Conservation (phyloP, 805 yeast genomes). For the Zygosaccharomyces pseudorouxii region DNA sequence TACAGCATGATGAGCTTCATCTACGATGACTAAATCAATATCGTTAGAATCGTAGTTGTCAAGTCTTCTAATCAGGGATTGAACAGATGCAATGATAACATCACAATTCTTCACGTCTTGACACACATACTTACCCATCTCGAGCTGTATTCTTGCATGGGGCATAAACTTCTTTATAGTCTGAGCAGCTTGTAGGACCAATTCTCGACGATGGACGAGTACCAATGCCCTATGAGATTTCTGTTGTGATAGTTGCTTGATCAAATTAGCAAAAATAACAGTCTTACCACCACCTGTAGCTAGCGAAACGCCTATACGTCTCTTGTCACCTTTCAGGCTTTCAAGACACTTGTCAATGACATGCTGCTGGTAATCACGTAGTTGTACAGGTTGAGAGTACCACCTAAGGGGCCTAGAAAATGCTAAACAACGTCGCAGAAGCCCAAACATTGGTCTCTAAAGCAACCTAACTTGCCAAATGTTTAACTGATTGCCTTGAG, state of each 20-base stretch:
- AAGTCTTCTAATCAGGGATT: slow-evolving; percentile 50
- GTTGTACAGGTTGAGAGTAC: slow-evolving; percentile 12
- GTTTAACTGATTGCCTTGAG: not conserved
- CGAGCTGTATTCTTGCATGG: slow-evolving; percentile 50
- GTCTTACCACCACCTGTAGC: slow-evolving; percentile 98
- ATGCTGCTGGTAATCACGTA: slow-evolving; percentile 61
- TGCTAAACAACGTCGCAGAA: not conserved
- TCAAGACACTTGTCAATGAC: slow-evolving; percentile 55
- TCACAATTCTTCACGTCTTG: slow-evolving; percentile 41
- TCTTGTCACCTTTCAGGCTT: slow-evolving; percentile 43
- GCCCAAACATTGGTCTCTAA: not conserved
- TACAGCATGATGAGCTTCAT: slow-evolving; percentile 91
- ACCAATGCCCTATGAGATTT: slow-evolving; percentile 42
- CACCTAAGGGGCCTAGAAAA: not conserved
- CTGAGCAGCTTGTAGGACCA: slow-evolving; percentile 62
- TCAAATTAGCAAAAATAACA: slow-evolving; percentile 60
- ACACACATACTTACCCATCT: slow-evolving; percentile 52
- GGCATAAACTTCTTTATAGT: slow-evolving; percentile 50
- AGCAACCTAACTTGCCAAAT: too few relatives aligned
- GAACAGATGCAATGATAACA: slow-evolving; percentile 74
- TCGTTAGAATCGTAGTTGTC: slow-evolving; percentile 49
- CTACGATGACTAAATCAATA: slow-evolving; percentile 68
- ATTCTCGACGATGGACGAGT: slow-evolving; percentile 76
- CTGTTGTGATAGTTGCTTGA: slow-evolving; percentile 34
- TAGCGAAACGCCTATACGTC: slow-evolving; percentile 70